Base-by-base conservation (phyloP, 169 alveolate species). In the Cytauxzoon felis region DNA sequence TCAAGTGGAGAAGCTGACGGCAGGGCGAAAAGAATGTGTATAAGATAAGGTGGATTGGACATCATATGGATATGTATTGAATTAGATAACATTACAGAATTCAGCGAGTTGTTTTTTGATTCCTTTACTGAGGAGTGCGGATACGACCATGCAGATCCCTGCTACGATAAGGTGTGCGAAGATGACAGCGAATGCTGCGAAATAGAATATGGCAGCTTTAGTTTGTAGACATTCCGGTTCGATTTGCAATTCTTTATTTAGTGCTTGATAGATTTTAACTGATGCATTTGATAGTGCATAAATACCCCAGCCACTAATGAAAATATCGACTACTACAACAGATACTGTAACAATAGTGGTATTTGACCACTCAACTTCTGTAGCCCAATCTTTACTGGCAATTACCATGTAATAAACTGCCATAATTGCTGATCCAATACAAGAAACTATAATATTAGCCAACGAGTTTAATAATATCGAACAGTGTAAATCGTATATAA, bases 361-460 rank as follows among this genome's bases (percentile, higher is more conserved):
- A 34, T 53, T 21, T 19, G 66, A 59, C 91, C 91, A 85, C 48
- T 80, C 91, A 16, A 45, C 59, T 49, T 85, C 91, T 9, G 91
- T 85, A 3, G 88, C 79, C 72, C 65, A 36, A 41, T 36, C 67
- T 36, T 56, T 38, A 29, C 41, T 52, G 13, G 80, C 57, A 41
- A 70, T 47, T 30, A 36, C 65, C 19, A 56, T 60, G 42, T 73
- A 79, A 23, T 60, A 62, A 5, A 62, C 60, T 1, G 80, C 78
- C 76, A 56, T 68, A 24, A 62, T 56, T 18, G 57, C 26, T 9
- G 73, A 60, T 3, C 82, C 71, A 33, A 82, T 82, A 19, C 65
- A 66, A 7, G 88, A 84, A 26, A 70, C 72, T 19, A 80, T 66
- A 8, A 78, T 68, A 43, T 76, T 65, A 18, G 81, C 80, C 62